A percentile compares a stretch with the other conserved stretches of the same genome.
These are phyloP conservation scores for Pezicula neosporulosa DNA, from an alignment of 2,329 filamentous ascomycete genomes.

Conservation along the genomic window DNA sequence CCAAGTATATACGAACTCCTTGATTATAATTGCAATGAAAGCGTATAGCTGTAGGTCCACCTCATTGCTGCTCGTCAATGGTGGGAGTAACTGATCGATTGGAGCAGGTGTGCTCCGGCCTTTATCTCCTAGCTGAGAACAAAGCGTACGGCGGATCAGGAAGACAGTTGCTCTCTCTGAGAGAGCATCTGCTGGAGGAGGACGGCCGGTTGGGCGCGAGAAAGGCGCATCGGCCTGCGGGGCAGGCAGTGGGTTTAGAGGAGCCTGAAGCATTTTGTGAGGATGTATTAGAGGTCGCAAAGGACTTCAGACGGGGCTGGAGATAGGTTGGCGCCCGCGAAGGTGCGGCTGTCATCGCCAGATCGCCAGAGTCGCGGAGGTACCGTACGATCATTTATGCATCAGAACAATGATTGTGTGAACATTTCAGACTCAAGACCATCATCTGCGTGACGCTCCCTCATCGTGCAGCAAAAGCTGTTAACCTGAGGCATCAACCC, in stretches of 20 bases:
- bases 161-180: conserved; percentile 77
- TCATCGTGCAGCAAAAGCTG: not conserved
- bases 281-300: conserved; percentile 29
- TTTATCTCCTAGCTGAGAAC: conserved; percentile 64
- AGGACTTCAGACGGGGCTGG: conserved; percentile 30
- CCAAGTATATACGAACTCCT: conserved; percentile 90
- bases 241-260: conserved; percentile 10
- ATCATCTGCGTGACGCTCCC: too few species aligned
- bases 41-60: conserved; percentile 92
- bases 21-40: conserved; percentile 82
- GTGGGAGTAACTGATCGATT: conserved; percentile 80
- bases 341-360: conserved; percentile 1
- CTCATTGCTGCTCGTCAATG: conserved; percentile 90
- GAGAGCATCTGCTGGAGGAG: conserved; percentile 45
- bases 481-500: too few species aligned
- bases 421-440: too few species aligned
- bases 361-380: not conserved
- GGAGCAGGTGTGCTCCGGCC: conserved; percentile 49
- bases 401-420: too few species aligned
- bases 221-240: conserved; percentile 12
- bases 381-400: not conserved
- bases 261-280: conserved; percentile 10
- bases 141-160: conserved; percentile 81
- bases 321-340: conserved; percentile 9
- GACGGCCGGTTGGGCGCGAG: conserved; percentile 27